phyloP scores from a whole-genome alignment of 2,329 filamentous ascomycete genomes.

The Westerdykella ornata region DNA sequence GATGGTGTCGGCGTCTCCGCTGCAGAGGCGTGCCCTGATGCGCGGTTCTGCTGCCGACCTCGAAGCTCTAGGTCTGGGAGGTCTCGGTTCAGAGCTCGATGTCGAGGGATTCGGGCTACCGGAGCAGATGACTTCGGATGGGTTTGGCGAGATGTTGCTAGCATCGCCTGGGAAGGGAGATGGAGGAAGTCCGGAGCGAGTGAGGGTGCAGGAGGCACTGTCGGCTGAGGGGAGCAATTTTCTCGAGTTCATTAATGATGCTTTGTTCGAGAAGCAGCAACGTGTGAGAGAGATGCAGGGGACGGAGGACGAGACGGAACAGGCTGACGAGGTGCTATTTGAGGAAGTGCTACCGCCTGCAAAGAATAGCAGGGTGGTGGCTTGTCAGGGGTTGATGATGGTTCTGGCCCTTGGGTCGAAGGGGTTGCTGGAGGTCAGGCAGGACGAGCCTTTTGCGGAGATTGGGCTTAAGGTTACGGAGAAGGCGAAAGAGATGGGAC shows the following conservation, averaged over 20 bases:
- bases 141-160: not conserved
- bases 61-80: slow-evolving; percentile 15
- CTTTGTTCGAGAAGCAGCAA: slow-evolving; percentile 36
- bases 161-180: not conserved
- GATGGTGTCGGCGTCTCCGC: slow-evolving; percentile 55
- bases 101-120: not conserved
- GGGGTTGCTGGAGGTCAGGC: slow-evolving; percentile 55
- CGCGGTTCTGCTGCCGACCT: slow-evolving; percentile 4
- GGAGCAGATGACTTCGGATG: not conserved
- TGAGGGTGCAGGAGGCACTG: slow-evolving; percentile 48
- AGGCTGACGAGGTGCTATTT: slow-evolving; percentile 52
- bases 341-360: slow-evolving; percentile 59
- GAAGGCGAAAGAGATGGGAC: slow-evolving; percentile 14
- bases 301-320: slow-evolving; percentile 4
- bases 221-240: slow-evolving; percentile 58
- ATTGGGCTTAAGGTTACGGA: slow-evolving; percentile 27
- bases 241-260: slow-evolving; percentile 51
- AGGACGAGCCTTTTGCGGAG: slow-evolving; percentile 45
- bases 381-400: slow-evolving; percentile 48
- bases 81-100: not conserved
- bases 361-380: slow-evolving; percentile 52
- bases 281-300: slow-evolving; percentile 8
- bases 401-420: slow-evolving; percentile 48
- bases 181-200: slow-evolving; percentile 1
- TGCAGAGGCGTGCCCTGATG: slow-evolving; percentile 44